Base-by-base conservation (phyloP, 1,139 yeast genomes). In the Geotrichum klebahnii region DNA sequence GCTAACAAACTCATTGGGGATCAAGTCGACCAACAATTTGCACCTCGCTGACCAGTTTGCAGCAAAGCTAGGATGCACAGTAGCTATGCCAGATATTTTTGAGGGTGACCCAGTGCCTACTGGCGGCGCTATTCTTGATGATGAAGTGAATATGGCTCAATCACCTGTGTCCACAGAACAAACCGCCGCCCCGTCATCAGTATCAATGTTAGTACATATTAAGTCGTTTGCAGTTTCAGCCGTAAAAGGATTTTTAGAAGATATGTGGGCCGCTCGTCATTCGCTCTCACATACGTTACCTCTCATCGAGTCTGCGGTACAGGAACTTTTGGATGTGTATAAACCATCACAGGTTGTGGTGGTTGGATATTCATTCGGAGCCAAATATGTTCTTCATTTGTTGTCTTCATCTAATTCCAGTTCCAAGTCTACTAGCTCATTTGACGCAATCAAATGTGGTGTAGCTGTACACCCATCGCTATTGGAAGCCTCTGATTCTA, bases 291-390 rank as follows among this genome's bases (percentile, higher is more conserved):
- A 65, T 54, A 62, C 66, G 2, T 57, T 57, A 60, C 67, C 64
- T 2, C 55, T 55, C 9, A 54, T 69, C 8, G 55, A 64, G 19
- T 43, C 57, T 1, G 59, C 67, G 3, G 57, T 70, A 29, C 61
- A 67, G 2, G 72, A 69, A 42, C 59, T 70, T n/a, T 9, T 33
- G 6, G 63, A 61, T 4, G 62, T 62, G 0, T 69, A 67, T 55
- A 59, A 59, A 19, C 73, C 72, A 2, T 50, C 59, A 23, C 61
- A 60, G 23, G 55, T 67, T 3, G 64, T 65, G 1, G 58, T 70
- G 2, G 59, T 70, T 34, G 74, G 74, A 2, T 70, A 69, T 51
- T 67, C 73, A 14, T 69, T 66, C 56, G 74, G 74, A 16, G 72
- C 66, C 2, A 61, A 67, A 37, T 66, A 68, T 38, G 72, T 63